Evolutionary conservation across 805 yeast genomes (phyloP), one percentile per base, ranked within the genome.

Genomic region (Candida andamanensis): DNA sequence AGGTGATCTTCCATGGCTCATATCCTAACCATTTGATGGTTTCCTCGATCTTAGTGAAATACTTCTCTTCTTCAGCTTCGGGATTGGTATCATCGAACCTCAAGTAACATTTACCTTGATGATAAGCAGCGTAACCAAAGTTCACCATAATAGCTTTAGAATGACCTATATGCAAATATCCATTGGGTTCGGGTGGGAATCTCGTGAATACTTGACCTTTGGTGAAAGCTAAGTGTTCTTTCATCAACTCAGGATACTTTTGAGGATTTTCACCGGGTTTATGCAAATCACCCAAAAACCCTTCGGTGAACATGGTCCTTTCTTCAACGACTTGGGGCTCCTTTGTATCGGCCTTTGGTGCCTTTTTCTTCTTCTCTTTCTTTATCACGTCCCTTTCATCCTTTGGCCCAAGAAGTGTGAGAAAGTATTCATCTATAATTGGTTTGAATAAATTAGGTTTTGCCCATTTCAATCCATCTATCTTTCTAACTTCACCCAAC

Each of bases 111-210:
- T 75, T 69, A 42, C 99, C 99, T 40, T 76, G 72, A 56, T 87
- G 70, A 62, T 67, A 81, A 54, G 83, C 80, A 24, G 98, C 98
- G 58, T 71, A 92, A n/a, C 99, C 99, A 60, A 92, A 92, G 58
- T 92, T 89, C 33, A 90, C 96, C 76, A 92, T 84, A 54, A 92
- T 90, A 32, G 98, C 98, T 63, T 92, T 92, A 25, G 95, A 83
- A 55, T 92, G 99, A 27, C 99, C 98, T 58, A 92, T 90, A 58
- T 92, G 98, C 52, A 92, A 72, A 55, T 79, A 92, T 47, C 98
- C 98, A 61, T 94, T 90, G 25, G 98, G 98, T 64, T 92, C 98
- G 5, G 98, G 98, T 28, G 99, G 99, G 64, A 92, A 92, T 56
- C 99, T 78, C 3, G 98, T 92, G 48, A 75, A 78, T 17, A 90